Evolutionary conservation across 2,329 filamentous ascomycete genomes (phyloP).

Genomic region (Beauveria rudraprayagi): DNA sequence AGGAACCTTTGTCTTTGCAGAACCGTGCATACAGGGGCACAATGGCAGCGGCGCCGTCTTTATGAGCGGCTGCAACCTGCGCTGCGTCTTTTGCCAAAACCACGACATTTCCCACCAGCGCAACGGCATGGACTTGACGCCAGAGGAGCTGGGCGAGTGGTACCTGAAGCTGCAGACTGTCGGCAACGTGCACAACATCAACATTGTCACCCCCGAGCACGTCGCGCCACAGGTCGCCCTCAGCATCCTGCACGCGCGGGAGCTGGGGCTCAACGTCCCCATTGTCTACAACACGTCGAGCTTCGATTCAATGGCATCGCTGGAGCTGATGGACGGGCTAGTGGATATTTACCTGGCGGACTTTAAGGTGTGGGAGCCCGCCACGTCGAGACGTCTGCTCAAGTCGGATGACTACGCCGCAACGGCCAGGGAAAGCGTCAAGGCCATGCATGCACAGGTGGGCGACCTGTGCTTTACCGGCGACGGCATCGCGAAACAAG

Average conservation of each 20-base stretch:
- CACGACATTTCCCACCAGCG: slow-evolving; percentile 74
- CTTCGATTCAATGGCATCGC: slow-evolving; percentile 66
- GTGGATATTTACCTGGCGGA: slow-evolving; percentile 85
- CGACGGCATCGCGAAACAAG: slow-evolving; percentile 73
- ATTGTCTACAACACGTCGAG: slow-evolving; percentile 81
- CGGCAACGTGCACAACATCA: slow-evolving; percentile 83
- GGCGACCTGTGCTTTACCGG: slow-evolving; percentile 75
- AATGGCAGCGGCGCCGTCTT: slow-evolving; percentile 75
- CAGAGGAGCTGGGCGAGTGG: slow-evolving; percentile 74
- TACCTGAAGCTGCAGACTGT: slow-evolving; percentile 74
- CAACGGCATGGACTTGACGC: slow-evolving; percentile 72
- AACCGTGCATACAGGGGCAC: slow-evolving; percentile 76
- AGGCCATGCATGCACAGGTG: slow-evolving; percentile 72
- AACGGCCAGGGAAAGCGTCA: slow-evolving; percentile 67
- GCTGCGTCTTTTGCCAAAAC: slow-evolving; percentile 75
- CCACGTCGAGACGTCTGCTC: slow-evolving; percentile 60
- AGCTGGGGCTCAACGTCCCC: slow-evolving; percentile 61
- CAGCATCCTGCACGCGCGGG: slow-evolving; percentile 64
- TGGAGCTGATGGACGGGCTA: slow-evolving; percentile 67
- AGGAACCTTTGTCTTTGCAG: slow-evolving; percentile 24
- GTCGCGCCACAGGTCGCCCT: slow-evolving; percentile 77
- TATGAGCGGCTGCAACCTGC: slow-evolving; percentile 66
- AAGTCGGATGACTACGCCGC: slow-evolving; percentile 71
- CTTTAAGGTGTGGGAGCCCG: slow-evolving; percentile 71
- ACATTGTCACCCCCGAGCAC: slow-evolving; percentile 79